Conservation (phyloP, 2,329 filamentous ascomycete genomes). For the Dactylellina cionopaga region DNA sequence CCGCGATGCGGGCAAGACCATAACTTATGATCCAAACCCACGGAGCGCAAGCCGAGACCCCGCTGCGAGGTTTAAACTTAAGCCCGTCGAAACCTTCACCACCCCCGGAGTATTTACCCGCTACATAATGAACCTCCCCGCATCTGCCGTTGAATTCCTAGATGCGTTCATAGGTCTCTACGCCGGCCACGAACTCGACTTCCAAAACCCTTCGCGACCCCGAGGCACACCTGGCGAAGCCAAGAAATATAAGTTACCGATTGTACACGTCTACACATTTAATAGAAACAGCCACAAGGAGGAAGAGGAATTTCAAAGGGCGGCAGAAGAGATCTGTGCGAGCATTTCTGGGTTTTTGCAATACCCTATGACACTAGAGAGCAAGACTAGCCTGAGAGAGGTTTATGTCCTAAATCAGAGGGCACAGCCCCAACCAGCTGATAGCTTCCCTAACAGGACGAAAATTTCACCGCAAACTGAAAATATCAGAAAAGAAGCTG, state of each 20-base stretch:
- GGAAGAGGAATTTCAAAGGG: constrained; percentile 73
- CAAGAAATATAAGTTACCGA: constrained; percentile 72
- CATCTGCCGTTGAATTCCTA: constrained; percentile 85
- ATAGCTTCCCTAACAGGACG: constrained; percentile 61
- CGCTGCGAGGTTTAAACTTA: constrained; percentile 51
- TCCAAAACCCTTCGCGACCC: constrained; percentile 63
- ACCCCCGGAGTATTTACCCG: constrained; percentile 73
- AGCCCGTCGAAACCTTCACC: constrained; percentile 50
- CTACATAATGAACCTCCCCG: constrained; percentile 98
- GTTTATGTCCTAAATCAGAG: constrained; percentile 1
- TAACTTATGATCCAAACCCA: constrained; percentile 68
- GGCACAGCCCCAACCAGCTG: constrained; percentile 60
- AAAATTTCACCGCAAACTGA: too few species aligned
- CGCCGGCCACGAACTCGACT: constrained; percentile 73
- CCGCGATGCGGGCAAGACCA: constrained; percentile 59
- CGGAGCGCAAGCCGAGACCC: constrained; percentile 56
- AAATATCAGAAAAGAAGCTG: too few species aligned
- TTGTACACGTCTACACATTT: constrained; percentile 96
- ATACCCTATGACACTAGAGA: constrained; percentile 67
- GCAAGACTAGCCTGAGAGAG: constrained; percentile 60
- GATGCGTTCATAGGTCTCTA: constrained; percentile 82
- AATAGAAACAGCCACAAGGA: constrained; percentile 69
- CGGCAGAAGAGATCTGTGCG: constrained; percentile 67
- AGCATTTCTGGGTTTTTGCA: constrained; percentile 67
- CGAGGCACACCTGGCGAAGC: constrained; percentile 56